Evolutionary conservation across 768 basidiomycete species (phyloP), one percentile per base, ranked within the genome.

Genomic region (Leccinum longicurvipes): DNA sequence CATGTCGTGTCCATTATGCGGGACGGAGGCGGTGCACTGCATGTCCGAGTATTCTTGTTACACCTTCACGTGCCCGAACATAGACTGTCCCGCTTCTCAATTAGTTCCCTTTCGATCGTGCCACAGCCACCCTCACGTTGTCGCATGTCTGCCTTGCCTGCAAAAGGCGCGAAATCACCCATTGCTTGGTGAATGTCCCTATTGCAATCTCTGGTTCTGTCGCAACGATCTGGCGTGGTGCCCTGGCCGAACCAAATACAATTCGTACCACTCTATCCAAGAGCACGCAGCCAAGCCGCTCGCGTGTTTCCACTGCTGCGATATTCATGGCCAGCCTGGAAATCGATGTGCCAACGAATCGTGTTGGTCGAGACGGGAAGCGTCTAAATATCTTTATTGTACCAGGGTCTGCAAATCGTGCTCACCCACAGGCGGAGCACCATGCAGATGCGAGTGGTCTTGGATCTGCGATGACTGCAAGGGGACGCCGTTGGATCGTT

Each of bases 171-270:
- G 31, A 24, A 10, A 6, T 3, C 21, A 51, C 1, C 59, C 58
- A 11, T 11, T 19, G 24, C 54, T 67, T 0, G 61, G 57, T 24
- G 34, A 66, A 54, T 68, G 64, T 32, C 66, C 67, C 12, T 10
- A 46, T 7, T 68, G 63, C 46, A 6, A 56, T 29, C 54, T 57
- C 47, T 68, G 66, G 67, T 63, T 58, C 51, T 68, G 67, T 47
- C 1, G 14, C 14, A 1, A 6, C 0, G 67, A 68, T 3, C 19
- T 67, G 55, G 55, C 39, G 1, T 68, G 66, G 66, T 68, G 66
- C 46, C 49, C 47, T 1, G 66, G 67, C 44, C 63, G 66, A 50
- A 66, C 63, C 2, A 62, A 34, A 31, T 42, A 57, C 0, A 31
- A n/a, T n/a, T n/a, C n/a, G n/a, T n/a, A n/a, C n/a, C n/a, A 14